Base-by-base conservation (phyloP, 305 asterid species). In the Fraxinus platypoda region DNA sequence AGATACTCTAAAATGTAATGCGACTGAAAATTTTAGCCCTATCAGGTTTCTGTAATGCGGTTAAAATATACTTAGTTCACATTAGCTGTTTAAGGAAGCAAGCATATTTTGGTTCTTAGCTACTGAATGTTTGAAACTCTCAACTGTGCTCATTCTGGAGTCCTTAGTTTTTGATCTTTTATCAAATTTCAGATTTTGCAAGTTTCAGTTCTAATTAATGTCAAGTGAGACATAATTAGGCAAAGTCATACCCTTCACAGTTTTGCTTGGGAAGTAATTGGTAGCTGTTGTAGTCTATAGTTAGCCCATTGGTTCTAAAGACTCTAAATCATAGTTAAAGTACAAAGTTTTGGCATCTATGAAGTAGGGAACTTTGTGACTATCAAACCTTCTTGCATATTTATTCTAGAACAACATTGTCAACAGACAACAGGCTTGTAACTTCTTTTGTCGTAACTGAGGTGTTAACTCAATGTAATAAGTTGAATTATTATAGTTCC, bases 401-500 rank as follows among this genome's bases (percentile, higher is more conserved):
- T 70, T 80, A 46, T 80, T 82, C 78, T 77, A 81, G 66, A 77
- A 12, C 52, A 21, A 70, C 46, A 62, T 62, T 78, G 38, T 75
- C 84, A 52, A 21, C n/a, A 11, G 23, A 13, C 74, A 11, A 57
- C 38, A 75, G n/a, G 68, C 46, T 28, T 33, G 23, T 68, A 19
- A 35, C 30, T 80, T 77, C 77, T 74, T 17, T 31, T 19, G 25
- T 37, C 37, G 15, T 46, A 15, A 13, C 8, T 19, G 28, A 72
- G 79, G 23, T 74, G 74, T 21, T 76, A 66, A 17, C n/a, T 71
- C 28, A 78, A 78, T 13, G 79, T 15, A 68, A 81, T 80, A 35
- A 84, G 68, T 75, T 38, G 3, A 75, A 62, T 74, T 78, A 83
- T 80, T 87, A 15, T 76, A 68, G 82, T 66, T 73, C 37, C 64